phyloP scores from a whole-genome alignment of 2,329 filamentous ascomycete species.

The Colletotrichum sp. region DNA sequence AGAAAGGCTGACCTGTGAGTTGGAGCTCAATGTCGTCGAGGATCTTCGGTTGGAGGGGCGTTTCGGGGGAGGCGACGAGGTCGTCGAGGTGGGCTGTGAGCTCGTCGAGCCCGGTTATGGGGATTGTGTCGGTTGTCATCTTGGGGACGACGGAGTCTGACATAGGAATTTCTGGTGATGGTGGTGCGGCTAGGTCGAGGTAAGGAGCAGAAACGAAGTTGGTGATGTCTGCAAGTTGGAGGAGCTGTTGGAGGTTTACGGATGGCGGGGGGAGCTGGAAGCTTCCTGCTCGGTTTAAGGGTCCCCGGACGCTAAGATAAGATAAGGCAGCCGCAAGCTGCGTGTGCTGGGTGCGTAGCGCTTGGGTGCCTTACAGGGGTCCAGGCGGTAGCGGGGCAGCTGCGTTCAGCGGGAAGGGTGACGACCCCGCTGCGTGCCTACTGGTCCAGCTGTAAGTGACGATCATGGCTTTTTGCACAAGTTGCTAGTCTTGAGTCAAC shows the following conservation, averaged over 20 bases:
- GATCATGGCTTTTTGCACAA: not conserved
- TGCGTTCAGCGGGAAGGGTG: not conserved
- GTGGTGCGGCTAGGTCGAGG: not conserved
- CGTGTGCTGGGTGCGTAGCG: not conserved
- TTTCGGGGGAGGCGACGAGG: slow-evolving; percentile 47
- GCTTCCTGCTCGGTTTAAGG: not conserved
- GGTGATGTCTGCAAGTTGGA: not conserved
- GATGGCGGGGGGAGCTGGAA: not conserved
- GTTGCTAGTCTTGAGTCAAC: not conserved
- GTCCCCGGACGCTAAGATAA: slow-evolving; percentile 15
- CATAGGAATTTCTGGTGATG: slow-evolving; percentile 24
- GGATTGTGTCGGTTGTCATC: slow-evolving; percentile 44
- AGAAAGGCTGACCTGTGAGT: slow-evolving; percentile 49
- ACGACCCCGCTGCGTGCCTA: not conserved
- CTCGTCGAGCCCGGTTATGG: slow-evolving; percentile 57
- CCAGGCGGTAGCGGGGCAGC: not conserved
- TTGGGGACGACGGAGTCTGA: slow-evolving; percentile 37
- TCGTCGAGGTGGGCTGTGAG: slow-evolving; percentile 59
- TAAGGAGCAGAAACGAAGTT: not conserved
- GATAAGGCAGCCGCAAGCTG: slow-evolving; percentile 2
- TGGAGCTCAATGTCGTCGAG: slow-evolving; percentile 66
- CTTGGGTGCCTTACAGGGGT: not conserved
- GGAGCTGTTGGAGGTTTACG: not conserved
- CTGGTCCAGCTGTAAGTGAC: not conserved
- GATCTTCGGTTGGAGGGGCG: slow-evolving; percentile 51